Conservation (phyloP, 345 rosid genomes). For the Orychophragmus violaceus region DNA sequence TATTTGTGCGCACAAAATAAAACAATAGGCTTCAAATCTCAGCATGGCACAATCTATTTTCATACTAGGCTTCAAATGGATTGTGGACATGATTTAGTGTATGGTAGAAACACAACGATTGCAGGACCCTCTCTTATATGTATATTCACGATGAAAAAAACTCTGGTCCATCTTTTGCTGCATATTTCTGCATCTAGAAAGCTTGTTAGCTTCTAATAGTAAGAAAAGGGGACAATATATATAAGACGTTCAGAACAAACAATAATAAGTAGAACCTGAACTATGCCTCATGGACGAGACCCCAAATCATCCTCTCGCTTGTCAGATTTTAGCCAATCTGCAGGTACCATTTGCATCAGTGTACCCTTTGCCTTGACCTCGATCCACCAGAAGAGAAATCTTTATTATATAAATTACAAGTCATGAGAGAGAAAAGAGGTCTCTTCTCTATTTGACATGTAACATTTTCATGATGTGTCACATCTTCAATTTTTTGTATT, state of each 20-base stretch:
- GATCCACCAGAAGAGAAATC: slow-evolving; percentile 16
- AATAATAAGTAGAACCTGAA: slow-evolving; percentile 42
- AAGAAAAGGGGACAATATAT: neutral
- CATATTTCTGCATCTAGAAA: slow-evolving; percentile 65
- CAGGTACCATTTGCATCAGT: slow-evolving; percentile 89
- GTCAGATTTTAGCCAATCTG: slow-evolving; percentile 87
- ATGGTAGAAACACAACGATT: neutral
- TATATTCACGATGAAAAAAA: slow-evolving; percentile 82
- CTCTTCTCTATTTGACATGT: no score
- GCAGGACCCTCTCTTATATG: slow-evolving; percentile 40
- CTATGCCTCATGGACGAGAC: slow-evolving; percentile 77
- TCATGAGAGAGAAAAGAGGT: no score
- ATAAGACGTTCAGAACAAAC: neutral
- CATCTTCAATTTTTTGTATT: no score
- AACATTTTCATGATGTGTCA: no score
- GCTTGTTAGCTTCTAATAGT: neutral
- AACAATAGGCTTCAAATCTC: no score
- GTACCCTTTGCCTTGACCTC: slow-evolving; percentile 83
- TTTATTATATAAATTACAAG: no score
- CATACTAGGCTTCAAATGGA: no score
- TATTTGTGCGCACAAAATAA: no score
- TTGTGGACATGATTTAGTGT: no score
- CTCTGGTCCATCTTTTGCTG: slow-evolving; percentile 76
- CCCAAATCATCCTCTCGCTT: slow-evolving; percentile 89
- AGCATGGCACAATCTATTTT: no score